A percentile compares a stretch with the other conserved stretches of the same genome.
phyloP scores from a whole-genome alignment of 2,329 filamentous ascomycete species.

The Hawksworthiomyces lignivorus region DNA sequence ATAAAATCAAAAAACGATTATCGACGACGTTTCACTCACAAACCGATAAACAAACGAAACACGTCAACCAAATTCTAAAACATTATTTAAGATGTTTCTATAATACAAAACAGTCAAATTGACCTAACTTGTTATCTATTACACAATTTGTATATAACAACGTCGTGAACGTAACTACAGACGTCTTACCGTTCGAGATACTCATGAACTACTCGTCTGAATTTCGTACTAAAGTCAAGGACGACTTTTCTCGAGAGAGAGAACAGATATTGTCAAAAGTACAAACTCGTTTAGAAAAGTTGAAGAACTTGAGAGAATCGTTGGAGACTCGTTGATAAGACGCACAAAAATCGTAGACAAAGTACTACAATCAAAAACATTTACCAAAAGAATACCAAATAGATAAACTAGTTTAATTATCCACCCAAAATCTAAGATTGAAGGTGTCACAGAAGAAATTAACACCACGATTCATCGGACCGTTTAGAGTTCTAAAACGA shows the following conservation, averaged over 20 bases:
- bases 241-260: background rate
- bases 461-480: background rate
- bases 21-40: too few relatives aligned
- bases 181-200: background rate
- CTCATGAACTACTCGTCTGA: background rate
- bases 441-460: background rate
- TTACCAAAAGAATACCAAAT: background rate
- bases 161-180: background rate
- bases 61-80: too few relatives aligned
- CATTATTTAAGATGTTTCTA: too few relatives aligned
- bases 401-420: background rate
- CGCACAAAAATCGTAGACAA: background rate
- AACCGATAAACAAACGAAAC: constrained; percentile 6
- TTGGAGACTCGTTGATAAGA: background rate
- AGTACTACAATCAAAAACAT: too few relatives aligned
- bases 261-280: background rate
- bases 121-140: constrained; percentile 11
- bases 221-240: background rate
- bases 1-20: too few relatives aligned
- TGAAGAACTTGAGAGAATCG: background rate
- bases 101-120: too few relatives aligned
- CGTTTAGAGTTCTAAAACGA: too few relatives aligned
- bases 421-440: background rate
- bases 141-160: constrained; percentile 1
- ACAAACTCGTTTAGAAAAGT: background rate